Conservation (phyloP, 345 rosid species). For the Excoecaria agallocha region DNA sequence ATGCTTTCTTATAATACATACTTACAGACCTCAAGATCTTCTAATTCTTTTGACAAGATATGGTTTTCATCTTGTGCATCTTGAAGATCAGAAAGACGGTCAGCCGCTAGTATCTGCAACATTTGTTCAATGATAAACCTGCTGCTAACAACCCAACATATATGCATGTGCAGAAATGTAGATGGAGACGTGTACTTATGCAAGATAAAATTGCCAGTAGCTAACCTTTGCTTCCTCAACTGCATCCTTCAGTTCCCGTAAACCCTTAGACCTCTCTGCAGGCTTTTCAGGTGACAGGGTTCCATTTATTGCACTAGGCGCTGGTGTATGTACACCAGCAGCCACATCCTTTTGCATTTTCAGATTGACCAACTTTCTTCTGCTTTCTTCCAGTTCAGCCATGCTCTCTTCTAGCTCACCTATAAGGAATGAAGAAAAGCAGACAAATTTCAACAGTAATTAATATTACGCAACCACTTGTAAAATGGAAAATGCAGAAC, state of each 20-base stretch:
- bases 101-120: constrained; percentile 68
- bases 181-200: not conserved
- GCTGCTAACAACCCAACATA: not conserved
- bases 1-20: constrained; percentile 18
- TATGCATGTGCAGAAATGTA: not conserved
- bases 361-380: constrained; percentile 74
- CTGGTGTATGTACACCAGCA: constrained; percentile 46
- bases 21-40: constrained; percentile 63
- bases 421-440: constrained; percentile 34
- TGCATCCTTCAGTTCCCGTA: constrained; percentile 73
- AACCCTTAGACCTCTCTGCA: constrained; percentile 54
- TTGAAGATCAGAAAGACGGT: constrained; percentile 80
- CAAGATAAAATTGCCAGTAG: constrained; percentile 3
- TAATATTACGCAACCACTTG: constrained; percentile 14
- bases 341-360: constrained; percentile 86
- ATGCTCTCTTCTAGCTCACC: constrained; percentile 87
- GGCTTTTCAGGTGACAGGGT: constrained; percentile 75
- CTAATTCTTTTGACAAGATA: constrained; percentile 62
- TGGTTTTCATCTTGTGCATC: constrained; percentile 67
- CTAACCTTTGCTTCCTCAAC: constrained; percentile 69
- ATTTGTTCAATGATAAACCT: constrained; percentile 28
- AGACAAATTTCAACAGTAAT: constrained; percentile 19
- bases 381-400: constrained; percentile 85
- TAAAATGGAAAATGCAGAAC: not conserved
- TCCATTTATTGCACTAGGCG: constrained; percentile 62